Conservation (phyloP, 2,329 filamentous ascomycete species). For the Dactylellina cionopaga region DNA sequence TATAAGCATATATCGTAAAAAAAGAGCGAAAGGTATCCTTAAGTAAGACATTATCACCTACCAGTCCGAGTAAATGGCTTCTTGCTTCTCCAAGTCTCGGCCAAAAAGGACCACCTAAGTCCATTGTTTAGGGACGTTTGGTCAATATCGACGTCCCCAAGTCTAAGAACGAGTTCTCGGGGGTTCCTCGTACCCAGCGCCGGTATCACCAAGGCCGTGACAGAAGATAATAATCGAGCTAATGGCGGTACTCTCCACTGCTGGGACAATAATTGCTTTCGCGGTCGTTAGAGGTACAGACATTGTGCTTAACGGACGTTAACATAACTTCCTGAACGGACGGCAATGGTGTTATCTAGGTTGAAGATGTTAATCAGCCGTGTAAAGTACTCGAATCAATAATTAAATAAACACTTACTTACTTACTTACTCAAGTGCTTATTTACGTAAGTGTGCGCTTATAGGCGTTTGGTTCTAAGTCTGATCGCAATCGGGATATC, state of each 20-base stretch:
- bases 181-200: conserved; percentile 71
- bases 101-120: conserved; percentile 22
- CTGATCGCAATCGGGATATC: too few relatives aligned
- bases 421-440: too few relatives aligned
- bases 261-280: conserved; percentile 26
- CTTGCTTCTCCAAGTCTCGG: conserved; percentile 66
- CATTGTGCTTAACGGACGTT: too few relatives aligned
- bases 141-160: neutral
- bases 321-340: too few relatives aligned
- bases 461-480: too few relatives aligned
- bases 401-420: too few relatives aligned
- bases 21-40: conserved; percentile 92
- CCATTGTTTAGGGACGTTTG: too few relatives aligned
- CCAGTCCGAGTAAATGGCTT: conserved; percentile 41
- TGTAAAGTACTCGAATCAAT: too few relatives aligned
- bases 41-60: conserved; percentile 63
- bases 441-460: too few relatives aligned
- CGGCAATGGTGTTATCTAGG: too few relatives aligned
- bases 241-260: conserved; percentile 29
- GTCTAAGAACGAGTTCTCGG: conserved; percentile 65
- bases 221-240: conserved; percentile 78
- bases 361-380: too few relatives aligned
- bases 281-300: conserved; percentile 20
- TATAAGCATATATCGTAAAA: conserved; percentile 75
- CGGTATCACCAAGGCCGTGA: conserved; percentile 89